Base-by-base conservation (phyloP, 345 rosid genomes). In the Excoecaria agallocha region DNA sequence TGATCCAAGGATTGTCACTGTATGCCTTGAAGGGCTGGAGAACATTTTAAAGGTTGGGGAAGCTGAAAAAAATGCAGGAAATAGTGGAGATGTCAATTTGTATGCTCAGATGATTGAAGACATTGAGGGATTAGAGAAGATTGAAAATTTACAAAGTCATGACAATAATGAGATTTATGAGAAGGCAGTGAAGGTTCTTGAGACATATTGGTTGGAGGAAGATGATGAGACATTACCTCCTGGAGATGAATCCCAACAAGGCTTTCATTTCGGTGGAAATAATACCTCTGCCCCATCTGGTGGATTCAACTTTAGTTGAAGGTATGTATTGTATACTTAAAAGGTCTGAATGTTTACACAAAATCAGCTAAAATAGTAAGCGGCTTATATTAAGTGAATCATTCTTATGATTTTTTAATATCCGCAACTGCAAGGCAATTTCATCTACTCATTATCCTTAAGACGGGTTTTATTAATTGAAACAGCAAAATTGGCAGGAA, bases 1-100 rank as follows among this genome's bases (percentile, higher is more conserved):
- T 8, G 82, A 79, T 70, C 82, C 82, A 56, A 70, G 78, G 54
- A 79, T 79, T 58, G 78, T 79, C 45, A 74, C 76, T 1, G 82
- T 79, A 15, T 79, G 78, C 38, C 78, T 79, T 3, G 82, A 79
- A 57, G 82, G 82, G 46, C 59, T 79, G 54, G 76, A 71, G 67
- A 77, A 77, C 22, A 77, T 77, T 71, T 64, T 77, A 39, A 77
- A 77, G 72, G 68, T 71, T 56, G 80, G 80, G 39, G 80, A 77
- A 66, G 66, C 72, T 6, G 80, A 77, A 45, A 77, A 77, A 43
- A 46, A 66, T 48, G 57, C 57, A 50, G 76, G 80, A 19, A 69
- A 68, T 58, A 71, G 43, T 49, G 79, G 30, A 30, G 30, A 71
- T 45, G 60, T 48, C 13, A 77, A 77, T 65, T 1, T 71, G 66